Evolutionary conservation across 805 yeast genomes (phyloP).

Genomic region (Yarrowia sp.): DNA sequence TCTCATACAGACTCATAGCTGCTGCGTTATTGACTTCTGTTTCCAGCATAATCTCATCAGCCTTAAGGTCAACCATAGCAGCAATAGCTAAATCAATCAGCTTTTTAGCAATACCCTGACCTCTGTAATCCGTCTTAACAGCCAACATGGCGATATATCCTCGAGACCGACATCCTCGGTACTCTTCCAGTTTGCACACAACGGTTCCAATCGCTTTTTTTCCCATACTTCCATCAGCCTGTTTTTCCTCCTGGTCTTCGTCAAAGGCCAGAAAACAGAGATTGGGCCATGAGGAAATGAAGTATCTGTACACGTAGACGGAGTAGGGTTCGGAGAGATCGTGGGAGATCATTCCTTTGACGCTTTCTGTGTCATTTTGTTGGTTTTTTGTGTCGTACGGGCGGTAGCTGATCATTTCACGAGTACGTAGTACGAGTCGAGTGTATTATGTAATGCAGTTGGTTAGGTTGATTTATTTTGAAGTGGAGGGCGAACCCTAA

Average conservation of each 20-base stretch:
- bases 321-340: slow-evolving; percentile 94
- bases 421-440: no score
- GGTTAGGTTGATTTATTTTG: no score
- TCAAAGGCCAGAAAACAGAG: slow-evolving; percentile 56
- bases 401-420: slow-evolving; percentile 30
- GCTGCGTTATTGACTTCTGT: slow-evolving; percentile 79
- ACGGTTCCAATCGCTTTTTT: slow-evolving; percentile 62
- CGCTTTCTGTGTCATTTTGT: slow-evolving; percentile 37
- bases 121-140: slow-evolving; percentile 66
- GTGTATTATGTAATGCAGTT: no score
- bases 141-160: slow-evolving; percentile 98
- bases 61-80: slow-evolving; percentile 58
- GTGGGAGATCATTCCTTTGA: slow-evolving; percentile 52
- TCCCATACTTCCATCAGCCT: slow-evolving; percentile 20
- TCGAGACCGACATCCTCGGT: slow-evolving; percentile 65
- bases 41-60: slow-evolving; percentile 91
- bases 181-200: slow-evolving; percentile 76
- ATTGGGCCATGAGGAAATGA: slow-evolving; percentile 87
- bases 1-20: slow-evolving; percentile 67
- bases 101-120: slow-evolving; percentile 75
- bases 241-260: slow-evolving; percentile 34
- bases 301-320: slow-evolving; percentile 85
- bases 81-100: slow-evolving; percentile 62
- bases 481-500: no score
- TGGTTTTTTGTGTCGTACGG: slow-evolving; percentile 31